phyloP scores from a whole-genome alignment of 208 protist species.

The Leishmania major region DNA sequence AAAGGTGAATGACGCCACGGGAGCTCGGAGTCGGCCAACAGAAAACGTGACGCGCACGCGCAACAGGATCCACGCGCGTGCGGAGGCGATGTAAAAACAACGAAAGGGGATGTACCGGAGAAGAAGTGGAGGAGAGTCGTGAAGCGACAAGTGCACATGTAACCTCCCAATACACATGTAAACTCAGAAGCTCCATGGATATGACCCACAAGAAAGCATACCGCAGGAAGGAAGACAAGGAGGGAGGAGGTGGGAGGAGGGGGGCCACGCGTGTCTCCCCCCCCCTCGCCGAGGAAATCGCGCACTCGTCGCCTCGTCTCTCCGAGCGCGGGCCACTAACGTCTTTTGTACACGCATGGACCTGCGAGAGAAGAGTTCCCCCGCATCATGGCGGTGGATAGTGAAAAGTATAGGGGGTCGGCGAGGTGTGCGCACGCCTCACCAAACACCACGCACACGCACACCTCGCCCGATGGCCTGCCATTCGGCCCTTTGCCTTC shows the following conservation, averaged over 20 bases:
- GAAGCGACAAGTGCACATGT: not conserved
- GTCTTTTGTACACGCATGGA: not conserved
- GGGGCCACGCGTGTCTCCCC: not conserved
- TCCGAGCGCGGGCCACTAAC: not conserved
- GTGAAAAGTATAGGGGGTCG: not conserved
- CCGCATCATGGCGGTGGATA: not conserved
- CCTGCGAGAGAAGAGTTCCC: not conserved
- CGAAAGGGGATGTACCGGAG: not conserved
- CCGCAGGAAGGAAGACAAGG: not conserved
- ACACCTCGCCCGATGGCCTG: not conserved
- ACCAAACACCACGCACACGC: not conserved
- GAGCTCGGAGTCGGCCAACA: not conserved
- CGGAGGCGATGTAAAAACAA: not conserved
- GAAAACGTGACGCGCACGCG: not conserved
- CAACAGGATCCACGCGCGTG: not conserved
- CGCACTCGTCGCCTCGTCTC: not conserved
- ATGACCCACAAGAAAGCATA: not conserved
- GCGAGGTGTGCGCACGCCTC: too few relatives aligned
- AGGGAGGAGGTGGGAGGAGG: not conserved
- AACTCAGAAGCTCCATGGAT: not conserved
- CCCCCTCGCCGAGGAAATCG: not conserved
- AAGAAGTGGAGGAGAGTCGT: slow-evolving; percentile 1
- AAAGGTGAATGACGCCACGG: not conserved
- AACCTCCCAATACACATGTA: not conserved
- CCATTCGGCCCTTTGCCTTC: not conserved